Percentiles rank a stretch among this genome's conserved stretches.
These are phyloP conservation scores for Daedaleopsis sinensis DNA, from an alignment of 768 basidiomycete genomes.

Conservation along the genomic window DNA sequence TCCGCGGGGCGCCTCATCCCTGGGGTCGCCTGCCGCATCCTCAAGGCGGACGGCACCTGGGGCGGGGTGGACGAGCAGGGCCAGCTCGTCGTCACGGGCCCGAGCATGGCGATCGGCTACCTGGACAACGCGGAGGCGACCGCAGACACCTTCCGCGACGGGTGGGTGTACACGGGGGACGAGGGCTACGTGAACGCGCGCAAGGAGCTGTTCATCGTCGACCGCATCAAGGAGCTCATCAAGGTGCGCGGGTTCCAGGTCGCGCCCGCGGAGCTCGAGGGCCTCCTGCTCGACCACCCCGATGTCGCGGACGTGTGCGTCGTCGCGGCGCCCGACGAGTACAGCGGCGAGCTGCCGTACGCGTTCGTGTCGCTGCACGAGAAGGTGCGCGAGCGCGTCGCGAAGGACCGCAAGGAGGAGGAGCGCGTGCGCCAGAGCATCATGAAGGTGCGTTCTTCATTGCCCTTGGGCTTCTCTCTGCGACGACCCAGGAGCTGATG, in stretches of 20 bases:
- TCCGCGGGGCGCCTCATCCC: conserved; percentile 62
- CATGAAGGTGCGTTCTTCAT: conserved; percentile 54
- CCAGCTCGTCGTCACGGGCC: conserved; percentile 62
- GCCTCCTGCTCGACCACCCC: conserved; percentile 37
- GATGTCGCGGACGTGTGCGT: conserved; percentile 45
- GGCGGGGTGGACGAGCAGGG: conserved; percentile 63
- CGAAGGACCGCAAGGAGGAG: conserved; percentile 36
- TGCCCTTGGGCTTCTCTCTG: background rate
- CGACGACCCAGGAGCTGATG: background rate
- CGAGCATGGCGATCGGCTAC: conserved; percentile 64
- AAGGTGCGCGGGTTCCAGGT: conserved; percentile 56
- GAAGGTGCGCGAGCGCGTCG: conserved; percentile 40
- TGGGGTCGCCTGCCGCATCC: conserved; percentile 56
- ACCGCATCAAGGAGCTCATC: conserved; percentile 55
- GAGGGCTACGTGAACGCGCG: conserved; percentile 24
- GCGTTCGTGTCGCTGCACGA: conserved; percentile 61
- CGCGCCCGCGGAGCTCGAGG: conserved; percentile 40
- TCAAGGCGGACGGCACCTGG: conserved; percentile 59
- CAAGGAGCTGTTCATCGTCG: conserved; percentile 24
- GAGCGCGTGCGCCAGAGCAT: conserved; percentile 48
- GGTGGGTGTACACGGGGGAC: conserved; percentile 36
- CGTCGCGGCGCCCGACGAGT: conserved; percentile 71
- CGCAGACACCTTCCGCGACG: conserved; percentile 28
- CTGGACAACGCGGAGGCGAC: conserved; percentile 55
- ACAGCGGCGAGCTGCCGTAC: conserved; percentile 72